Percentiles rank a stretch among this genome's conserved stretches.
Conservation (phyloP, 2,329 filamentous ascomycete genomes). For the Alternaria arbusti region DNA sequence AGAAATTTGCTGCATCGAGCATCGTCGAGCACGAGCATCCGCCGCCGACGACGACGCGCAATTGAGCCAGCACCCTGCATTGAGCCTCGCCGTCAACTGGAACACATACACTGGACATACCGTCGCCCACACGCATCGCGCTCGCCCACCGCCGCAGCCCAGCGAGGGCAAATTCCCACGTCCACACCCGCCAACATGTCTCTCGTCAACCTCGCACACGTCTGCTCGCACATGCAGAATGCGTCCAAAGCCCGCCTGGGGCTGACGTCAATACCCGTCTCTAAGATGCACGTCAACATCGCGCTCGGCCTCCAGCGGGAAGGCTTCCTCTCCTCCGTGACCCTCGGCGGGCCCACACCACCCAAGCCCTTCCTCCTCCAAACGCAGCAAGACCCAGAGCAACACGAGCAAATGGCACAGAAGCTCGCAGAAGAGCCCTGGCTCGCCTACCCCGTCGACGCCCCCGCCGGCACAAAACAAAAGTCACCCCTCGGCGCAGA, state of each 20-base stretch:
- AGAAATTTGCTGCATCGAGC: conserved; percentile 38
- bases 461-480: conserved; percentile 1
- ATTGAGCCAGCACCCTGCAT: conserved; percentile 26
- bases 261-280: conserved; percentile 81
- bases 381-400: conserved; percentile 34
- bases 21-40: neutral
- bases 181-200: conserved; percentile 62
- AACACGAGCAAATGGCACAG: conserved; percentile 37
- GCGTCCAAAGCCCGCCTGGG: conserved; percentile 82
- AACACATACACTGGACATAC: too few species aligned
- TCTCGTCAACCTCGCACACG: conserved; percentile 75
- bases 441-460: conserved; percentile 35
- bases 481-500: conserved; percentile 26
- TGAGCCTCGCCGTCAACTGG: conserved; percentile 4
- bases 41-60: conserved; percentile 27
- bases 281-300: conserved; percentile 79
- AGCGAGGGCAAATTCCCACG: conserved; percentile 31
- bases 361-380: conserved; percentile 45
- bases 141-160: conserved; percentile 27
- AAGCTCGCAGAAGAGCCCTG: conserved; percentile 51
- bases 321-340: conserved; percentile 81
- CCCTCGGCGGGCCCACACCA: conserved; percentile 70
- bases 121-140: conserved; percentile 5
- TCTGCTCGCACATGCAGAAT: conserved; percentile 92
- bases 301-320: conserved; percentile 79